These are phyloP conservation scores for Vitis hybrid DNA, from an alignment of 177 flowering plant genomes.

Conservation along the genomic window DNA sequence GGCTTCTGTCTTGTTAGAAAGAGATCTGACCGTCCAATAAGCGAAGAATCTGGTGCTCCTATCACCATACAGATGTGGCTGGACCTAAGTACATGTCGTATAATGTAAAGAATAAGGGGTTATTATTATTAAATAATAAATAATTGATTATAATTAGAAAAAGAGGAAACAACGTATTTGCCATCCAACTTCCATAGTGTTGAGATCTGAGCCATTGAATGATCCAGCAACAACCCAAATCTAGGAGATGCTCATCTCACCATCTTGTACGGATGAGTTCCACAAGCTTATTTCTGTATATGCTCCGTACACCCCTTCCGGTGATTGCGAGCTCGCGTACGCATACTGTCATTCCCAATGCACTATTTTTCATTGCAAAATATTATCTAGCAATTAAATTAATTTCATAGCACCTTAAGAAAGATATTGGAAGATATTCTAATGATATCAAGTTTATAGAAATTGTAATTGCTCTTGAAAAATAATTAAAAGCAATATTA, in stretches of 20 bases:
- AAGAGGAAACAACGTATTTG: conserved; percentile 61
- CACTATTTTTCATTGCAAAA: too few relatives aligned
- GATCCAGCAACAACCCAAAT: conserved; percentile 93
- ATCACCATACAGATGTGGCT: conserved; percentile 99
- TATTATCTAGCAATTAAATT: too few relatives aligned
- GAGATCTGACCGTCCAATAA: conserved; percentile 92
- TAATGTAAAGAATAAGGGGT: conserved; percentile 68
- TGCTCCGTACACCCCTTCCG: conserved; percentile 79
- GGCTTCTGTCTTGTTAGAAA: background rate
- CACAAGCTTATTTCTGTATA: conserved; percentile 94
- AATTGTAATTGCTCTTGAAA: too few relatives aligned
- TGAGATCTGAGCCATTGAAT: conserved; percentile 93
- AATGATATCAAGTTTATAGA: too few relatives aligned
- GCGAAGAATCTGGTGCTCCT: conserved; percentile 93
- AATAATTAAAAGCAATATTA: background rate
- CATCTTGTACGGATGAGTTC: conserved; percentile 76
- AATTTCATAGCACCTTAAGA: too few relatives aligned
- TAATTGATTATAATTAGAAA: too few relatives aligned
- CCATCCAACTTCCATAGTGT: conserved; percentile 99
- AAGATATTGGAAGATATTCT: too few relatives aligned
- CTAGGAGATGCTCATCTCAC: conserved; percentile 96
- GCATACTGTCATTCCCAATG: conserved; percentile 61
- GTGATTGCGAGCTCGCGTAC: conserved; percentile 74
- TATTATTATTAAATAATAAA: conserved; percentile 10
- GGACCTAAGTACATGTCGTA: conserved; percentile 69